Evolutionary conservation across 2,329 filamentous ascomycete genomes (phyloP), one percentile per base, ranked within the genome.

Genomic region (Orbilia oligospora): DNA sequence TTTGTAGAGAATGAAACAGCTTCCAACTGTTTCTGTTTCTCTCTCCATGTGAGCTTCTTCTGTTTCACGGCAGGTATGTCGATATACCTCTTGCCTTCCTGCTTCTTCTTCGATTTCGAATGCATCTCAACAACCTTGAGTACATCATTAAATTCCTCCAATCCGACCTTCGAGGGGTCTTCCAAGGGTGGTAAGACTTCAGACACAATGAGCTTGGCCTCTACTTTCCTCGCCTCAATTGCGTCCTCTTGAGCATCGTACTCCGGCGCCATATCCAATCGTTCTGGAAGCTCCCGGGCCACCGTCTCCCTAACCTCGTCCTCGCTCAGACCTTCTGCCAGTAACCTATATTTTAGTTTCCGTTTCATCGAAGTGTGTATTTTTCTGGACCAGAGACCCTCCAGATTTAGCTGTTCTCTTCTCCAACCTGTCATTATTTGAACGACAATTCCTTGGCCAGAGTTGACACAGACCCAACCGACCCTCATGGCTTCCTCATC

Each of bases 391-490:
- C 91, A 93, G 10, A 92, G 84, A 16, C 86, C 87, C 82, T 93
- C 91, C 67, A 93, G 84, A 82, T 92, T 88, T 38, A 92, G 87
- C 81, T 92, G 89, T 33, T 86, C 87, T 81, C 91, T 86, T 84
- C 92, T 92, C 82, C 91, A 90, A 80, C 91, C 90, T 0, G 90
- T 92, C 83, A 93, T 88, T 85, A 93, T 88, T 83, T 93, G 91
- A 46, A 92, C 88, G 38, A 93, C 90, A 66, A 93, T 86, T 68
- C 88, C 89, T 1, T 89, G 88, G 0, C 89, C 89, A 9, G 96
- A 88, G 83, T 97, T 97, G 78, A 98, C 92, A 84, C 96, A 99
- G 20, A 99, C 92, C 96, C 96, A 99, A 9, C 94, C 94, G 0
- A 95, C 97, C 12, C 92, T 91, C 66, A 97, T 93, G 81, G 97